Base-by-base conservation (phyloP, 169 alveolate species). In the Eimeria falciformis region DNA sequence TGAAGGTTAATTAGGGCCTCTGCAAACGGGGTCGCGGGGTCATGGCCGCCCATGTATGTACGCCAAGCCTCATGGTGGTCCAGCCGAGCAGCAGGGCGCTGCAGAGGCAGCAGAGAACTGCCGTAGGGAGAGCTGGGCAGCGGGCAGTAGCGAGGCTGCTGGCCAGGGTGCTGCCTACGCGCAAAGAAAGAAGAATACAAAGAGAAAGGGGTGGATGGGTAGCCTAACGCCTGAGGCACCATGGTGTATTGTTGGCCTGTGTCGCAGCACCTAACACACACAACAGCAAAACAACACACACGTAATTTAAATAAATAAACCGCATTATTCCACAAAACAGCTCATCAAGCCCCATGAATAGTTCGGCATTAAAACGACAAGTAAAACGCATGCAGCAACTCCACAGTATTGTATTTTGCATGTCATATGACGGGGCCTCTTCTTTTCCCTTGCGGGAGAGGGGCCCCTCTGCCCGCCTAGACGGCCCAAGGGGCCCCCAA, bases 11-110 rank as follows among this genome's bases (percentile, higher is more conserved):
- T 96, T 58, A 94, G 62, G 25, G 97, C 94, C 87, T 96, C 98
- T 9, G 97, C 97, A 84, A 93, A 94, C 37, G 98, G 98, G 18
- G 97, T 93, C 23, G 98, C 98, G 14, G 98, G 98, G 85, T 96
- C 97, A 18, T 94, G 93, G 40, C 98, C 98, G 3, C 98, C 98
- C 95, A 96, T 92, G 46, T 89, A 90, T 73, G 94, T 73, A 47
- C 98, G 89, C 98, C 98, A 96, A 77, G 93, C 92, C 90, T 96
- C 95, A 12, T 96, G 97, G 46, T 96, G 97, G 90, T 96, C 98
- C 62, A 37, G 47, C 5, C 94, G 53, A 14, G 86, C 92, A 3
- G 92, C 68, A 33, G 83, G n/a, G 84, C 5, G 66, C 65, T 73
- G 66, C 62, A 25, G 66, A 33, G 18, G 62, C 65, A 25, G 84